Evolutionary conservation across 768 basidiomycete genomes (phyloP), one percentile per base, ranked within the genome.

Genomic region (Pulveroboletus sp.): DNA sequence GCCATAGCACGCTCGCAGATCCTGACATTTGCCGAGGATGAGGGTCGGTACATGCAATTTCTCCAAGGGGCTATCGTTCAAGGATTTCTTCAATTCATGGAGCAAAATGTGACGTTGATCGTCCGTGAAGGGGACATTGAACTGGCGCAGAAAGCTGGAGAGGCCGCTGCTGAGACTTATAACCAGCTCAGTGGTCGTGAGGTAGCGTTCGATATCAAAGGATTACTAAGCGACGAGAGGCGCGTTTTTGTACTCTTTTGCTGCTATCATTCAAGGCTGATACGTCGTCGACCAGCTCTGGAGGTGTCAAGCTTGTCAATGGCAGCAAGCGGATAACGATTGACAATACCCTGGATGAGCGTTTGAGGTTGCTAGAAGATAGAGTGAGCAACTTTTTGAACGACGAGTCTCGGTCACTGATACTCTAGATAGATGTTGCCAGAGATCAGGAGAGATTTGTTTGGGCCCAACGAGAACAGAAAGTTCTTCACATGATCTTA

Each of bases 311-410:
- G 60, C 78, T 97, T 15, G 63, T 78, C 12, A 88, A 80, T 46
- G 86, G 85, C 18, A 77, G 77, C 9, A 76, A 78, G 31, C 81
- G 91, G 45, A 97, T 97, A 67, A 86, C 82, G 18, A 77, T 99
- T 21, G 89, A 98, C 70, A 98, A 99, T 65, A 93, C 94, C 2
- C 74, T 99, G 44, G 94, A 95, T 59, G 93, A 97, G 68, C 79
- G 95, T 41, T 70, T 99, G 62, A 78, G 84, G 56, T 68, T 98
- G 57, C 72, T 99, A 36, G 93, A 97, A 71, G 91, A 96, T 64
- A 79, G 87, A 71, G 93, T 91, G 55, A 55, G 83, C 70, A 9
- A 12, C 27, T 27, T 18, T n/a, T 30, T 38, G 5, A 26, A n/a
- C 12, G 10, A 46, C 15, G 7, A 3, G 37, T 33, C 30, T 30